Percentiles rank a stretch among this genome's conserved stretches.
phyloP scores from a whole-genome alignment of 2,329 filamentous ascomycete species.

The Fusarium sororula region DNA sequence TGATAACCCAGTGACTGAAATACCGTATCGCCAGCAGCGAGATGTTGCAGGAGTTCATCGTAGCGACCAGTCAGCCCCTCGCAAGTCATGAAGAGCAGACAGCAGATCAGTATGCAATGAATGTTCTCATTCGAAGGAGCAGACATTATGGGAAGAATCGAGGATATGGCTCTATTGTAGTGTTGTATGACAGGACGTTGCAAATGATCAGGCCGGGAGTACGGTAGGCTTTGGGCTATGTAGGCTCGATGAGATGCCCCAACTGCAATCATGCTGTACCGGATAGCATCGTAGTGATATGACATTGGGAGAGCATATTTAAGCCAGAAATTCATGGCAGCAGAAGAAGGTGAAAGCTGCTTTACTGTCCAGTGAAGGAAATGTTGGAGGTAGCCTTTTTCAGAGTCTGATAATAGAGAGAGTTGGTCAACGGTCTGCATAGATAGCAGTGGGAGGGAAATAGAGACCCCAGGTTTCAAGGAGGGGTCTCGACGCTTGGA shows the following conservation, averaged over 20 bases:
- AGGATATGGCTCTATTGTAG: conserved; percentile 12
- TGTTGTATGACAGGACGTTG: conserved; percentile 8
- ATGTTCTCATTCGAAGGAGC: background rate
- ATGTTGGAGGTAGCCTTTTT: background rate
- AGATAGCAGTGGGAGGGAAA: background rate
- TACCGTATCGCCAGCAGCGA: background rate
- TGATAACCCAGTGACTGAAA: background rate
- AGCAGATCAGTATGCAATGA: background rate
- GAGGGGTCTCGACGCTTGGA: background rate
- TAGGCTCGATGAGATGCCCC: conserved; percentile 11
- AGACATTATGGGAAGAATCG: conserved; percentile 1
- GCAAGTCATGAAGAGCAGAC: conserved; percentile 2
- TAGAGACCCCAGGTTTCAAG: background rate
- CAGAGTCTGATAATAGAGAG: background rate
- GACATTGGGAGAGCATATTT: conserved; percentile 11
- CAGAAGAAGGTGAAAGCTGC: background rate
- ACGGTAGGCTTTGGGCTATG: background rate
- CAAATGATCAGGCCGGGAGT: background rate
- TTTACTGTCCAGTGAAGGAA: background rate
- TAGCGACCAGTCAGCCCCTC: conserved; percentile 6
- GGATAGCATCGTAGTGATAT: background rate
- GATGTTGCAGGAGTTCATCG: background rate
- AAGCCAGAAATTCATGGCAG: background rate
- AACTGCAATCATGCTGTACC: conserved; percentile 9
- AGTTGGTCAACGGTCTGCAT: background rate